Conservation (phyloP, 148 eudicot species). For the Beta vulgaris region DNA sequence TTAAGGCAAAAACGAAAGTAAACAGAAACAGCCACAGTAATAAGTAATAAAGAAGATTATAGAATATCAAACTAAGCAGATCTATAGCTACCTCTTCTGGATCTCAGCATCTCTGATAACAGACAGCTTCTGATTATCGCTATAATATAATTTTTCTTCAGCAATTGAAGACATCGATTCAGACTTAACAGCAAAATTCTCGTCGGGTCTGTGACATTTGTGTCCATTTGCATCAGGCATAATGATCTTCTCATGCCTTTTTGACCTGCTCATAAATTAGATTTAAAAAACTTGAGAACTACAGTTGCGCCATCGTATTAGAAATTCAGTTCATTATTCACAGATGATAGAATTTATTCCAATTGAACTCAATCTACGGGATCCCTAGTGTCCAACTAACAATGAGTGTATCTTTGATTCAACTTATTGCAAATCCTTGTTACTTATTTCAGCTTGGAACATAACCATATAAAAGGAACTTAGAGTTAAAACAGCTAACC, state of each 20-base stretch:
- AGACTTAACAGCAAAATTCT: conserved; percentile 43
- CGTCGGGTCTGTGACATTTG: conserved; percentile 39
- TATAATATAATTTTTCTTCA: conserved; percentile 59
- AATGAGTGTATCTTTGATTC: background rate
- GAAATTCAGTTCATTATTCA: background rate
- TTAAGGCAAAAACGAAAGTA: background rate
- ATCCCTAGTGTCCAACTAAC: background rate
- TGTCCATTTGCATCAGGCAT: conserved; percentile 31
- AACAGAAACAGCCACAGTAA: background rate
- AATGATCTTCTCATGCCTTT: conserved; percentile 39
- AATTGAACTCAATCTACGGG: background rate
- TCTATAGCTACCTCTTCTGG: conserved; percentile 47
- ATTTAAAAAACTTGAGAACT: background rate
- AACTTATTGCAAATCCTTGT: background rate
- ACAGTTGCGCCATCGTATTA: background rate
- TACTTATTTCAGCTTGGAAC: too few species aligned
- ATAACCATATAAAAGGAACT: too few species aligned
- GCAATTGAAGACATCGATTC: conserved; percentile 55
- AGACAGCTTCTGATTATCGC: conserved; percentile 56
- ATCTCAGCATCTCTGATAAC: conserved; percentile 43
- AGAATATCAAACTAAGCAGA: background rate
- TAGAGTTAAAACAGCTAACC: conserved; percentile 38
- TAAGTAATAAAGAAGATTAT: background rate
- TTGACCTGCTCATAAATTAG: conserved; percentile 44
- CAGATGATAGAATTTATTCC: background rate